Evolutionary conservation across 257 asterid species (phyloP), one percentile per base, ranked within the genome.

Genomic region (Nicotiana sylvestris): DNA sequence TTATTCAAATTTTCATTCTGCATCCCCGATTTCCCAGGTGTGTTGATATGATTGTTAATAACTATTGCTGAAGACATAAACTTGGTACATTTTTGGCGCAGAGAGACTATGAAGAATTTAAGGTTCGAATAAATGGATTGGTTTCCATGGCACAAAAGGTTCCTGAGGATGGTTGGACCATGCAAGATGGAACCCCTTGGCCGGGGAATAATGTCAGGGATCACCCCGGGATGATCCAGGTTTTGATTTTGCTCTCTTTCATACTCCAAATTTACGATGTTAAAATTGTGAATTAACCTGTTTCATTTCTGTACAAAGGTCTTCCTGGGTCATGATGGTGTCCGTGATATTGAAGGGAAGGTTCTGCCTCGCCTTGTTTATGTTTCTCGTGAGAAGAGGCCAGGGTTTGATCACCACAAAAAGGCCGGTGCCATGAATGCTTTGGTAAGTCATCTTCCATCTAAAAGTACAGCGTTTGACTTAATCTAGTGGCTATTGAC

Each of bases 221-320:
- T 88, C 98, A 94, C 85, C 97, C 97, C 11, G 98, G 98, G 85
- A 95, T 95, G 97, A 95, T 95, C 83, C 98, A 95, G 97, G 98
- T 94, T 78, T 86, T 78, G 51, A 57, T 67, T 43, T 43, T 84
- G 12, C 43, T 82, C n/a, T 55, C 46, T 35, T 64, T 30, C 29
- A 6, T 33, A 39, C 79, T 83, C 56, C 49, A 72, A 61, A 6
- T 39, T 79, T 27, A 62, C 46, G 21, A 76, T 21, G 51, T n/a
- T n/a, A 70, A n/a, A 69, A 80, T 29, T 16, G 62, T 51, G 29
- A 76, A 6, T 2, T 76, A 29, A 51, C 62, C 64, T 74, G 25
- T 62, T 51, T 68, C 43, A 33, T n/a, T 35, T 69, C 83, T 80
- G 30, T 49, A 78, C 33, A 83, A 74, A 94, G 98, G 97, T 93